These are phyloP conservation scores for Cercospora sesami DNA, from an alignment of 2,329 filamentous ascomycete genomes.

Conservation along the genomic window DNA sequence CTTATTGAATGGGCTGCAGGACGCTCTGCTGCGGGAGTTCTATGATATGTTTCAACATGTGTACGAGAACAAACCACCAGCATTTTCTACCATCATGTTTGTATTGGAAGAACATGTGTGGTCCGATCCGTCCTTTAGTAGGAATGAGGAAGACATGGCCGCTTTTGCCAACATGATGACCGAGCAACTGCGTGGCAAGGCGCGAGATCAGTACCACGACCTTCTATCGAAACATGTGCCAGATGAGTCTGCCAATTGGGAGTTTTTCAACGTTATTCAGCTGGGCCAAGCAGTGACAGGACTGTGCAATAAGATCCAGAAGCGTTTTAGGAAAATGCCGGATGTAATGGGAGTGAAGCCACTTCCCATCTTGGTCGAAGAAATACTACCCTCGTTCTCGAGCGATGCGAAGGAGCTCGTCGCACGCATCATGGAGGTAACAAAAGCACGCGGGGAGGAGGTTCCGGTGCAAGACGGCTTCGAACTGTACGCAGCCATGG, in stretches of 20 bases:
- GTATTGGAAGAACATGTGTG: slow-evolving; percentile 81
- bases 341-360: slow-evolving; percentile 78
- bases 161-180: slow-evolving; percentile 71
- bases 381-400: slow-evolving; percentile 86
- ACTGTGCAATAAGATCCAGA: slow-evolving; percentile 83
- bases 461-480: slow-evolving; percentile 91
- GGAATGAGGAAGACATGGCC: slow-evolving; percentile 66
- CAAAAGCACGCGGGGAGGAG: slow-evolving; percentile 68
- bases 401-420: slow-evolving; percentile 85
- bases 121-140: slow-evolving; percentile 72
- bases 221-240: slow-evolving; percentile 80
- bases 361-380: slow-evolving; percentile 72
- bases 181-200: slow-evolving; percentile 71
- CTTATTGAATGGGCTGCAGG: slow-evolving; percentile 71
- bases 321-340: slow-evolving; percentile 84
- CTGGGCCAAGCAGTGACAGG: slow-evolving; percentile 84
- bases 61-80: slow-evolving; percentile 83
- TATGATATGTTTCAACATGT: slow-evolving; percentile 84
- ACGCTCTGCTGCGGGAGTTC: slow-evolving; percentile 79
- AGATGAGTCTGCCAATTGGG: slow-evolving; percentile 77
- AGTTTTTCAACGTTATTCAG: slow-evolving; percentile 86
- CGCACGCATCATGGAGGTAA: slow-evolving; percentile 72
- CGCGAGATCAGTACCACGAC: slow-evolving; percentile 74
- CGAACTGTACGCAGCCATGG: slow-evolving; percentile 84
- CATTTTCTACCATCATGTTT: slow-evolving; percentile 75